Conservation (phyloP, 257 asterid genomes). For the Ballota nigra region DNA sequence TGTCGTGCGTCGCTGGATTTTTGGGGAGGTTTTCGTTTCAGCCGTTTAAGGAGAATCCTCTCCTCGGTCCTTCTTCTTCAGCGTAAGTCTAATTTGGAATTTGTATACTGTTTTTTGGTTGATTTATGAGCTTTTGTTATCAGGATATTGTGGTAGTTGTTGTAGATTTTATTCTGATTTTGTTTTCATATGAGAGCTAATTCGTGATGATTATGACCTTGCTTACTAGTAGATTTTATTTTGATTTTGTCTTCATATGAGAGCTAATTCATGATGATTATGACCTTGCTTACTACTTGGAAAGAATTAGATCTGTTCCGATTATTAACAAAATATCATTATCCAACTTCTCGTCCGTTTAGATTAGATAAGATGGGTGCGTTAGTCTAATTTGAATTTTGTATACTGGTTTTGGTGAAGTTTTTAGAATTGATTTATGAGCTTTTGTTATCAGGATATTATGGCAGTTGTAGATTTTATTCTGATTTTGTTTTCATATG, state of each 20-base stretch:
- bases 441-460: not conserved
- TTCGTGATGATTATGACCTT: not conserved
- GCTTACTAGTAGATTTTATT: no score
- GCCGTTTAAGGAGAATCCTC: constrained; percentile 82
- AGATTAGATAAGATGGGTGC: constrained; percentile 85
- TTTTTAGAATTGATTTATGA: not conserved
- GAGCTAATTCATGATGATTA: not conserved
- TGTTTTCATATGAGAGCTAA: not conserved
- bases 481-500: not conserved
- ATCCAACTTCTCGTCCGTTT: constrained; percentile 12
- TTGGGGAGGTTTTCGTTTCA: constrained; percentile 86
- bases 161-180: not conserved
- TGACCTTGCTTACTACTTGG: not conserved
- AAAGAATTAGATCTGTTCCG: not conserved
- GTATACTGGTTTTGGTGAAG: not conserved
- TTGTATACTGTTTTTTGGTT: not conserved
- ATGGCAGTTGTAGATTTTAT: not conserved
- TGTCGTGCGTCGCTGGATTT: constrained; percentile 55
- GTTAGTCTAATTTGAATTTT: constrained; percentile 33
- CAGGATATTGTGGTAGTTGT: not conserved
- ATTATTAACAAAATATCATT: not conserved
- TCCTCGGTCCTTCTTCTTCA: constrained; percentile 83
- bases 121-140: not conserved
- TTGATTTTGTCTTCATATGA: not conserved
- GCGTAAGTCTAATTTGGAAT: constrained; percentile 47